phyloP scores from a whole-genome alignment of 352 stramenopile species.

The Pythium myriotylum region DNA sequence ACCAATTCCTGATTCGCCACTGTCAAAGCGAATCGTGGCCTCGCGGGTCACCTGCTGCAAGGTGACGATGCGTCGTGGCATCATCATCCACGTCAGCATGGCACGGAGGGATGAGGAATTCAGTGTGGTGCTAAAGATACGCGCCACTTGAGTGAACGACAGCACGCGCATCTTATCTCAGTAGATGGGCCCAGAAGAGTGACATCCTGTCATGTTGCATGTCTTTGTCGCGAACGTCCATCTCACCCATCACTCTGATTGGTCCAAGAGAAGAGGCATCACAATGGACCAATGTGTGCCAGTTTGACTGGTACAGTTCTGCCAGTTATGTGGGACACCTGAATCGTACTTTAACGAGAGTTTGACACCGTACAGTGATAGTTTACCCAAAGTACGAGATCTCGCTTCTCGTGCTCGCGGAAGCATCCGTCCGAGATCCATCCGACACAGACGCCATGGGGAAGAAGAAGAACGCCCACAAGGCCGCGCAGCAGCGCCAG shows the following conservation, averaged over 20 bases:
- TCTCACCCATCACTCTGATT: conserved; percentile 7
- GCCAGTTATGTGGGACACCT: not conserved
- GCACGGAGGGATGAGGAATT: not conserved
- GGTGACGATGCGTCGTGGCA: too few relatives aligned
- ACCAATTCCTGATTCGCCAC: not conserved
- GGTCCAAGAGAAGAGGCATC: conserved; percentile 12
- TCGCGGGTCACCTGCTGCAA: too few relatives aligned
- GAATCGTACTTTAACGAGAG: conserved; percentile 10
- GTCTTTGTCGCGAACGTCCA: conserved; percentile 28
- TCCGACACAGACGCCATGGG: conserved; percentile 12
- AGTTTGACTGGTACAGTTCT: conserved; percentile 1
- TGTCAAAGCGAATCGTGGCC: too few relatives aligned
- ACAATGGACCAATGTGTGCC: not conserved
- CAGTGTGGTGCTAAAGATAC: conserved; percentile 24
- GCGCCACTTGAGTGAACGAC: conserved; percentile 22
- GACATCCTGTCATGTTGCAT: conserved; percentile 10
- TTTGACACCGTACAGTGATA: not conserved
- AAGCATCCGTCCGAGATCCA: conserved; percentile 14
- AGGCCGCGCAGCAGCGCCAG: conserved; percentile 5
- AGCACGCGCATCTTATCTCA: conserved; percentile 12
- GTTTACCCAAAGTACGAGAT: conserved; percentile 23
- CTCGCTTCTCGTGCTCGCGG: conserved; percentile 13
- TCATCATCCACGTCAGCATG: too few relatives aligned
- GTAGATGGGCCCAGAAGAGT: conserved; percentile 8
- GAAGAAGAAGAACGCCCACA: conserved; percentile 29